Conservation (phyloP, 2,329 filamentous ascomycete species). For the Pleomassaria siparia region DNA sequence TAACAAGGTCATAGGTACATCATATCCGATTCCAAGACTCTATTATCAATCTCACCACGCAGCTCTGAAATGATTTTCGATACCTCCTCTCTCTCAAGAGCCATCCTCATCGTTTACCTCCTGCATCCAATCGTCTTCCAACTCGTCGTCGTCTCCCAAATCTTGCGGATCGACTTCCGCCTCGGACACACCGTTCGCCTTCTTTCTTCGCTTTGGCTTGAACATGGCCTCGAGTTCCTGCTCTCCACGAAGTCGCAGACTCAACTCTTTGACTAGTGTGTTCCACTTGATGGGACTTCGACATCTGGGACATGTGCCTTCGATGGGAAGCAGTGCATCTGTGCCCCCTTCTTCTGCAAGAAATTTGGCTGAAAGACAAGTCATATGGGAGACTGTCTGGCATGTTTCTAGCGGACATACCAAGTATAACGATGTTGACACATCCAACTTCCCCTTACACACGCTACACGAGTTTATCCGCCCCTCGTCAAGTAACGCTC, state of each 20-base stretch:
- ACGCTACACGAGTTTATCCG: conserved; percentile 49
- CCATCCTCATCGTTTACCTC: conserved; percentile 34
- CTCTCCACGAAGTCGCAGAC: conserved; percentile 67
- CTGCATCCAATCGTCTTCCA: conserved; percentile 39
- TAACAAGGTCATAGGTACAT: conserved; percentile 8
- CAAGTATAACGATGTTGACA: conserved; percentile 47
- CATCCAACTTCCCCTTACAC: conserved; percentile 48
- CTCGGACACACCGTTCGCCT: conserved; percentile 25
- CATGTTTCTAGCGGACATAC: conserved; percentile 57
- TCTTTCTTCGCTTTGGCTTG: conserved; percentile 52
- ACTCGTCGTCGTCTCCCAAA: conserved; percentile 30
- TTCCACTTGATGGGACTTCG: conserved; percentile 65
- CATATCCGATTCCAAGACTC: background rate
- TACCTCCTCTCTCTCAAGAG: conserved; percentile 3
- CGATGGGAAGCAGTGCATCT: conserved; percentile 63
- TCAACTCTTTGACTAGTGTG: conserved; percentile 81
- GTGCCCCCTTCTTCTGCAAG: conserved; percentile 44
- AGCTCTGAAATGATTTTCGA: background rate
- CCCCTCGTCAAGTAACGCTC: conserved; percentile 23
- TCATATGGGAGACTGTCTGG: conserved; percentile 54
- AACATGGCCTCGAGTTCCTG: conserved; percentile 71
- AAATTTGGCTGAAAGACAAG: conserved; percentile 58
- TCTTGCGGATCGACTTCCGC: conserved; percentile 12
- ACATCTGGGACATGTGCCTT: conserved; percentile 73
- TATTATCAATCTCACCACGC: background rate